Evolutionary conservation across 108 stramenopile species (phyloP).

Genomic region (Parietichytrium sp.): DNA sequence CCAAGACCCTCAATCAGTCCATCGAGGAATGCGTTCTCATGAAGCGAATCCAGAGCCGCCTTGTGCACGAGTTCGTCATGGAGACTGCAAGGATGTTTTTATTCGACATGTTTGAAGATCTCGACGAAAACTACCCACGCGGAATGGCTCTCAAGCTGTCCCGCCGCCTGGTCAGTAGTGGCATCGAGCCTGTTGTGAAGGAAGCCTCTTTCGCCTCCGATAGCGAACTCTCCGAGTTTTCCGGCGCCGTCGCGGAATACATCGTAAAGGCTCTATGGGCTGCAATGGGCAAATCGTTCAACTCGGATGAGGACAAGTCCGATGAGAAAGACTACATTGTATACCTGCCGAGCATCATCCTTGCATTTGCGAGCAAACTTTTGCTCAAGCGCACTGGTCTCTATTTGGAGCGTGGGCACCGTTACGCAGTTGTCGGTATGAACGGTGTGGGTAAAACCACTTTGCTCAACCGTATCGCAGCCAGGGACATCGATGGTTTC

Average conservation of each 20-base stretch:
- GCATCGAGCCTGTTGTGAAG: neutral
- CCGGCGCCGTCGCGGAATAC: neutral
- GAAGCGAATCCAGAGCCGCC: neutral
- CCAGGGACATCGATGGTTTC: slow-evolving; percentile 46
- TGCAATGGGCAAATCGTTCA: slow-evolving; percentile 3
- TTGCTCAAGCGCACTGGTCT: slow-evolving; percentile 27
- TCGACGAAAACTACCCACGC: slow-evolving; percentile 19
- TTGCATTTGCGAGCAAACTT: neutral
- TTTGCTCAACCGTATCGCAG: slow-evolving; percentile 87
- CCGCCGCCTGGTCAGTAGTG: neutral
- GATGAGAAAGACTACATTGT: slow-evolving; percentile 41
- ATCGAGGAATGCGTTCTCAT: too few relatives aligned
- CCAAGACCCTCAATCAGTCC: neutral
- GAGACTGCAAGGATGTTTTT: slow-evolving; percentile 2
- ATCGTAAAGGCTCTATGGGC: slow-evolving; percentile 9
- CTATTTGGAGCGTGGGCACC: slow-evolving; percentile 33
- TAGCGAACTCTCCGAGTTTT: neutral
- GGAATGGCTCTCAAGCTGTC: neutral
- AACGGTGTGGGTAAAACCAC: slow-evolving; percentile 84
- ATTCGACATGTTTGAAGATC: neutral
- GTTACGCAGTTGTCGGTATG: slow-evolving; percentile 70
- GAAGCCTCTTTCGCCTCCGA: too few relatives aligned
- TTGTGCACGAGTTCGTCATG: neutral
- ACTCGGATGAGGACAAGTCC: neutral
- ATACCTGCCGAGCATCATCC: slow-evolving; percentile 6